Conservation (phyloP, 306 rosid genomes). For the Casuarina cunninghamiana region DNA sequence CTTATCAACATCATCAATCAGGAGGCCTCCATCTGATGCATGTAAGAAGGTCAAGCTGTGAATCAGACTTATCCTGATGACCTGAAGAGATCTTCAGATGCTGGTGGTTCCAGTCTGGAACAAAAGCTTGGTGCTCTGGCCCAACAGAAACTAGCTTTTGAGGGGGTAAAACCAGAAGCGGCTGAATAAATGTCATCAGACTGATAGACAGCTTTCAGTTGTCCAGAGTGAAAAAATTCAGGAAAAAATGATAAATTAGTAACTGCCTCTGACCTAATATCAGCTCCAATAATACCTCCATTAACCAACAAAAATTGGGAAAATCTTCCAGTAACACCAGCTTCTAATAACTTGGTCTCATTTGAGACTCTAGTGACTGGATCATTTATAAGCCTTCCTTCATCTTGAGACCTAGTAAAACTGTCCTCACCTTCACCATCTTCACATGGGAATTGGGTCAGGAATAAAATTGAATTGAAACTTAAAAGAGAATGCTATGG, state of each 20-base stretch:
- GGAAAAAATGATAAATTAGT: constrained; percentile 40
- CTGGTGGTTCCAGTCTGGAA: constrained; percentile 35
- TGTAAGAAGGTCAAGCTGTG: not conserved
- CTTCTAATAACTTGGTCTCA: constrained; percentile 14
- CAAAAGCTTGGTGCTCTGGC: constrained; percentile 36
- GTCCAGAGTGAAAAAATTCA: constrained; percentile 29
- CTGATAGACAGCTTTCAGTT: constrained; percentile 23
- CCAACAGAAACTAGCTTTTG: constrained; percentile 37
- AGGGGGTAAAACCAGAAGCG: constrained; percentile 26
- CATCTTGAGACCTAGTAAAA: constrained; percentile 23
- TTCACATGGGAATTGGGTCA: constrained; percentile 26
- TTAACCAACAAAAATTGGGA: constrained; percentile 26
- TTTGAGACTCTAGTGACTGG: constrained; percentile 13
- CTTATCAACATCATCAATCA: constrained; percentile 17
- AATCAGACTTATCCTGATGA: constrained; percentile 1
- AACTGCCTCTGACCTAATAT: constrained; percentile 28
- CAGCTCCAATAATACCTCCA: constrained; percentile 21
- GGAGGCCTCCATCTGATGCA: not conserved
- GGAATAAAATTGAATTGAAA: constrained; percentile 5
- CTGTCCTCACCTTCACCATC: constrained; percentile 30
- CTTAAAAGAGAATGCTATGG: not conserved
- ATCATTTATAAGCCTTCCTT: constrained; percentile 20
- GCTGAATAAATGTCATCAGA: constrained; percentile 27
- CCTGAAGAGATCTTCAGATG: constrained; percentile 20
- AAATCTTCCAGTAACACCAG: constrained; percentile 26